Conservation (phyloP, 371 early-diverging fungal species). For the Conidiobolus incongruus region DNA sequence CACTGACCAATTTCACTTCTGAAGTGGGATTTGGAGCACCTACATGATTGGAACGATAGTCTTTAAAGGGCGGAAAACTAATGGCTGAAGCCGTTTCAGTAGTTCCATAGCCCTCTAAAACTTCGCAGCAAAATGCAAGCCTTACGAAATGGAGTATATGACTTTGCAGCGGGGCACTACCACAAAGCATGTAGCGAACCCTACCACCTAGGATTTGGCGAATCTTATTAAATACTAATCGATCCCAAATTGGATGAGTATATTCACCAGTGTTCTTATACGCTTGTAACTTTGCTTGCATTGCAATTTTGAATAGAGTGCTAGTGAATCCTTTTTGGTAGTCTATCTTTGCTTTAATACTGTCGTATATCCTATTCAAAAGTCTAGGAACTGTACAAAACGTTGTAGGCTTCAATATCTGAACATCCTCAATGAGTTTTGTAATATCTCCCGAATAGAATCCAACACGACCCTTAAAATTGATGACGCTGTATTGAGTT, state of each 20-base stretch:
- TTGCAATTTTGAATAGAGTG: constrained; percentile 36
- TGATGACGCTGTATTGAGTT: constrained; percentile 18
- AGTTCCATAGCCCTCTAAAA: constrained; percentile 18
- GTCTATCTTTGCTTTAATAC: constrained; percentile 36
- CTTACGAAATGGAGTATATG: constrained; percentile 77
- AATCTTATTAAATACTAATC: background rate
- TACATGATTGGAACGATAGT: background rate
- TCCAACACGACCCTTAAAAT: constrained; percentile 37
- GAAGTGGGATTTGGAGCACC: constrained; percentile 8
- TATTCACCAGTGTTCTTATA: constrained; percentile 26
- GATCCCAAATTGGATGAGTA: constrained; percentile 47
- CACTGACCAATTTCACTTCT: constrained; percentile 71
- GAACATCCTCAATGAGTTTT: constrained; percentile 57
- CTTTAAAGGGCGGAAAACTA: background rate
- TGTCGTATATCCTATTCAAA: constrained; percentile 70
- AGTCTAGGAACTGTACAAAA: constrained; percentile 78
- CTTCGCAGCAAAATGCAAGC: constrained; percentile 37
- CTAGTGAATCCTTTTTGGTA: constrained; percentile 30
- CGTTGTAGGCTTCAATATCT: constrained; percentile 53
- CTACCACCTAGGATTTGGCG: constrained; percentile 68
- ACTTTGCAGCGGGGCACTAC: constrained; percentile 79
- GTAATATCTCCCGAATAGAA: constrained; percentile 64
- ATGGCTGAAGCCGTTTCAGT: background rate
- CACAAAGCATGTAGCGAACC: constrained; percentile 50
- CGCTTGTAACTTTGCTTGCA: constrained; percentile 26